Evolutionary conservation across 2,329 filamentous ascomycete genomes (phyloP).

Genomic region (Bipolaris zeicola): DNA sequence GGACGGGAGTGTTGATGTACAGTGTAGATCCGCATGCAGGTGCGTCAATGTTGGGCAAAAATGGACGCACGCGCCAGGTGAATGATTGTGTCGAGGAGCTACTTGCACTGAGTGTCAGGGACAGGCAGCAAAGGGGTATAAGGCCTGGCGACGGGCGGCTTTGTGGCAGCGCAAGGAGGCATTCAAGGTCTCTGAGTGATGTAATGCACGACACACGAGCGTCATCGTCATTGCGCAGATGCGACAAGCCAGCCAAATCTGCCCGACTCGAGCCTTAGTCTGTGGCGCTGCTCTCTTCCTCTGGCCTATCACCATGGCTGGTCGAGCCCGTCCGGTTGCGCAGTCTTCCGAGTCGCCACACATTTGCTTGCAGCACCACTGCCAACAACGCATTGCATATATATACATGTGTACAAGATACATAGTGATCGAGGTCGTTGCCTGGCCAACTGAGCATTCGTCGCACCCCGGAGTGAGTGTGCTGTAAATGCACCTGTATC

Average conservation of each 20-base stretch:
- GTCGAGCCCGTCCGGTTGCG: neutral
- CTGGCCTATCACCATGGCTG: conserved; percentile 7
- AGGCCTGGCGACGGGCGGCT: conserved; percentile 12
- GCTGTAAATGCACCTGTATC: too few species aligned
- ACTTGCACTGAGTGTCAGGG: neutral
- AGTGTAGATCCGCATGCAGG: conserved; percentile 14
- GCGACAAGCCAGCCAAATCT: conserved; percentile 1
- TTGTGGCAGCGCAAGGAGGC: conserved; percentile 10
- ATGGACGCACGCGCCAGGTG: neutral
- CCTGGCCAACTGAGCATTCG: neutral
- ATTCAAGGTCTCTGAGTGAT: conserved; percentile 11
- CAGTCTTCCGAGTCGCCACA: conserved; percentile 9
- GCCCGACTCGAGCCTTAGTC: conserved; percentile 13
- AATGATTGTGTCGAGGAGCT: neutral
- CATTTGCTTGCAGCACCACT: neutral
- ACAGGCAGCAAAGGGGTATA: neutral
- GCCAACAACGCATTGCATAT: too few species aligned
- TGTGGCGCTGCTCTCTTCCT: conserved; percentile 13
- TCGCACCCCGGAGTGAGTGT: neutral
- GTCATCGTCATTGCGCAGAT: conserved; percentile 24
- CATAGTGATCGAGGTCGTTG: neutral
- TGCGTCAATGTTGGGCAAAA: neutral
- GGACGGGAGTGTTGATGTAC: too few species aligned
- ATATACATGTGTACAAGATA: too few species aligned
- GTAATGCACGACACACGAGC: conserved; percentile 20